Evolutionary conservation across 495 filamentous ascomycete genomes (phyloP), one percentile per base, ranked within the genome.

Genomic region (Trichoderma gamsii): DNA sequence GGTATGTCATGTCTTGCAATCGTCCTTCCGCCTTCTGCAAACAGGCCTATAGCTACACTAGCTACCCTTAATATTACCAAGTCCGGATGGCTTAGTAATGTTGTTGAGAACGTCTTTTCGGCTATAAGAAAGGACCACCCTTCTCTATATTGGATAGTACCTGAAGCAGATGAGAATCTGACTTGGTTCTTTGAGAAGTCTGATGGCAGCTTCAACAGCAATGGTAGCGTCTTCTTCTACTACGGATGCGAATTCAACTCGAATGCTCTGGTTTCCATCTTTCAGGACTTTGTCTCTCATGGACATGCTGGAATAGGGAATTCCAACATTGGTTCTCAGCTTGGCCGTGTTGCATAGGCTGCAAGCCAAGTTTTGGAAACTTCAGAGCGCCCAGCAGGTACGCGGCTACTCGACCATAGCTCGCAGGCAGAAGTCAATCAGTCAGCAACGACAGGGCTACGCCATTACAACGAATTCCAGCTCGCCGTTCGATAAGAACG

Each of bases 121-220:
- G 87, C 89, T 66, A 89, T 99, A 74, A 92, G 93, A 82, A 96
- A 94, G 79, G 93, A 97, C 73, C 91, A 92, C 76, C 87, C 91
- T 69, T 93, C 89, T 79, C 85, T 98, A 66, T 88, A 93, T 43
- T 99, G 95, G 94, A 97, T 92, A n/a, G 95, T 97, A 52, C 93
- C 92, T 80, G 89, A 92, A 72, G 91, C 95, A 69, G 95, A 99
- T 70, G 96, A 98, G 84, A 98, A 98, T 76, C 83, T 99, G 73
- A 92, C 91, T 35, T 99, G 95, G 95, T 98, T 98, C 82, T 97
- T 96, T 70, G 94, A 97, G 80, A 97, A 97, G 83, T 90, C 95
- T 11, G 92, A 97, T 69, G 96, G 96, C 63, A 96, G 91, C 78
- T 82, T 97, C 69, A 90, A 90, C 61, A 85, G 87, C 41, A 86